These are phyloP conservation scores for Arthrinium puccinioides DNA, from an alignment of 2,329 filamentous ascomycete genomes.

Conservation along the genomic window DNA sequence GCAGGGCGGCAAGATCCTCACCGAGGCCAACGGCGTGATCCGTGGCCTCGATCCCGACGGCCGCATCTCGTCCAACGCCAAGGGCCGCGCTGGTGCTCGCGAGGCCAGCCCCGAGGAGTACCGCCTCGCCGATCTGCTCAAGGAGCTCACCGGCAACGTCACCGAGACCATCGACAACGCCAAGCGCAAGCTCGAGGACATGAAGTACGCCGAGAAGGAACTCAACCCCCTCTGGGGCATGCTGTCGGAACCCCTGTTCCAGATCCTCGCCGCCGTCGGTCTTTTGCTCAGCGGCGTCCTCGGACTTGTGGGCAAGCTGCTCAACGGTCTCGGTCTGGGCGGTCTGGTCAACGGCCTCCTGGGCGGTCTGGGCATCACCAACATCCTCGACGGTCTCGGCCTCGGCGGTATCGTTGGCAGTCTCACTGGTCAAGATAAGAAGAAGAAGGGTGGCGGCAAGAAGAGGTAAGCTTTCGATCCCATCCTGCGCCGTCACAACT, in stretches of 20 bases:
- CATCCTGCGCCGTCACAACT: no score
- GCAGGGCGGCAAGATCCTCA: constrained; percentile 72
- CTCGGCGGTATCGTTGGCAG: constrained; percentile 40
- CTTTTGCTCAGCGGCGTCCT: constrained; percentile 76
- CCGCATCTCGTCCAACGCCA: constrained; percentile 75
- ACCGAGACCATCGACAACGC: constrained; percentile 78
- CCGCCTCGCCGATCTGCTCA: constrained; percentile 74
- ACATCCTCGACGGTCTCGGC: constrained; percentile 68
- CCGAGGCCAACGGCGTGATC: constrained; percentile 80
- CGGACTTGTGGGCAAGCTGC: constrained; percentile 72
- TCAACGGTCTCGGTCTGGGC: constrained; percentile 76
- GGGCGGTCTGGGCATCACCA: constrained; percentile 68
- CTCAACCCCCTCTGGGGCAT: constrained; percentile 85
- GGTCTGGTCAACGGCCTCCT: constrained; percentile 73
- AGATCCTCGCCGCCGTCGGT: constrained; percentile 86
- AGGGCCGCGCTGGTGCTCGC: constrained; percentile 66
- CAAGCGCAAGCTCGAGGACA: constrained; percentile 81
- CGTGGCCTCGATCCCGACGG: constrained; percentile 86
- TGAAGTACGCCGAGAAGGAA: constrained; percentile 93
- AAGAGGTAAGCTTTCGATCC: constrained; percentile 5
- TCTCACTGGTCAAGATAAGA: constrained; percentile 36
- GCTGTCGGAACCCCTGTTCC: constrained; percentile 77
- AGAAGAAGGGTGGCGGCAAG: constrained; percentile 16
- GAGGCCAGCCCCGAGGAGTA: constrained; percentile 81
- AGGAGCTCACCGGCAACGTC: constrained; percentile 77